Evolutionary conservation across 2,329 filamentous ascomycete genomes (phyloP).

Genomic region (Colletotrichum sp.): DNA sequence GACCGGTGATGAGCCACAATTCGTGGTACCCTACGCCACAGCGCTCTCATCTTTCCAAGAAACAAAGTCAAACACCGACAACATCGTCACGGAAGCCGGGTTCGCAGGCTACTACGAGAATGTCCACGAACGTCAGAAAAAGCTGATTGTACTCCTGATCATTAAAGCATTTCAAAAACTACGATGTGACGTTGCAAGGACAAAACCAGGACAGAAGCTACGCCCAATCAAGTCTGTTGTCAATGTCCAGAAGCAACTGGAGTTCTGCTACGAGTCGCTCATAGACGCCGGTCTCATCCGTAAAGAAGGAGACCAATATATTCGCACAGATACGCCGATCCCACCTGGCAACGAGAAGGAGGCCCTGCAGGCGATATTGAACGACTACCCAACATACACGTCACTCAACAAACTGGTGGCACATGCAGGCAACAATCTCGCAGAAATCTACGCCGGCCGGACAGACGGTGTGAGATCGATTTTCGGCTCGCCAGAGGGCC

Average conservation of each 20-base stretch:
- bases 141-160: neutral
- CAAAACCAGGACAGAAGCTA: neutral
- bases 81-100: neutral
- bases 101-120: neutral
- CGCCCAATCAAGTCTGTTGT: neutral
- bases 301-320: neutral
- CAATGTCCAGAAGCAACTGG: neutral
- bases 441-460: neutral
- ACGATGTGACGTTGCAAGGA: neutral
- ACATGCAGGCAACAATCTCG: neutral
- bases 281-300: neutral
- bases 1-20: neutral
- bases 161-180: slow-evolving; percentile 1
- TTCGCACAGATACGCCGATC: neutral
- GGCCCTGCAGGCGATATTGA: neutral
- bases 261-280: slow-evolving; percentile 1
- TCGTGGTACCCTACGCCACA: neutral
- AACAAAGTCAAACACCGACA: neutral
- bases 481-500: neutral
- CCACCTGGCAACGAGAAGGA: neutral
- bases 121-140: neutral
- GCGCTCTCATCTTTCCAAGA: neutral
- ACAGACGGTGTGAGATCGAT: slow-evolving; percentile 1
- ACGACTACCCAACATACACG: neutral
- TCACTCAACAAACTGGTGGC: neutral